A percentile compares a stretch with the other conserved stretches of the same genome.
Conservation (phyloP, 106 monocot genomes). For the Allium cepa region DNA sequence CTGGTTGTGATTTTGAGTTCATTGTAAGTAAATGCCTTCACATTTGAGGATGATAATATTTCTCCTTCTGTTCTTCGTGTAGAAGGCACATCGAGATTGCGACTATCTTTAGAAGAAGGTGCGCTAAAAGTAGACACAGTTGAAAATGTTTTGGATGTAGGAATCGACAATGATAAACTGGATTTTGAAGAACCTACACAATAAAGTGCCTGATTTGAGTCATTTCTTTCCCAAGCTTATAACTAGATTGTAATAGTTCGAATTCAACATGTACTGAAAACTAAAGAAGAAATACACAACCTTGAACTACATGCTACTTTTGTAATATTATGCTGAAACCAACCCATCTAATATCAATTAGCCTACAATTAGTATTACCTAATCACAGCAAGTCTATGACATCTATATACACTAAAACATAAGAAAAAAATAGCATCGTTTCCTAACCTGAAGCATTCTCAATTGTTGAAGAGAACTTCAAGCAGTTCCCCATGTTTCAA, state of each 20-base stretch:
- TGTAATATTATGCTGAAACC: neutral
- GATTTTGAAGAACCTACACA: conserved; percentile 31
- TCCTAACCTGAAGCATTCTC: conserved; percentile 26
- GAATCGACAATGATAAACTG: conserved; percentile 23
- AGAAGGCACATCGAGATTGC: conserved; percentile 20
- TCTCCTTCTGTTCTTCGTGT: conserved; percentile 63
- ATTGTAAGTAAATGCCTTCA: conserved; percentile 62
- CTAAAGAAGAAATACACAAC: too few relatives aligned
- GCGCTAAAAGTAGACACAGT: conserved; percentile 35
- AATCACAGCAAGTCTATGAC: conserved; percentile 4
- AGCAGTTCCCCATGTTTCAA: conserved; percentile 51
- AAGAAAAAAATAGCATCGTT: neutral
- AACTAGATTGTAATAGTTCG: neutral
- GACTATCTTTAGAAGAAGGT: conserved; percentile 35
- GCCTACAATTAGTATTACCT: neutral
- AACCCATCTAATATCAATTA: neutral
- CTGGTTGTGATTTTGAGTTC: conserved; percentile 72
- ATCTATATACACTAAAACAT: conserved; percentile 7
- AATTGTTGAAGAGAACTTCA: conserved; percentile 27
- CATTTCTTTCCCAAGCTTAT: neutral
- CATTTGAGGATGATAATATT: conserved; percentile 69
- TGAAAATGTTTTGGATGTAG: conserved; percentile 30
- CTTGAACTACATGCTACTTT: neutral
- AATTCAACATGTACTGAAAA: neutral
- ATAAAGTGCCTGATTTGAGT: neutral